Percentiles rank a stretch among this genome's conserved stretches.
phyloP scores from a whole-genome alignment of 2,329 filamentous ascomycete species.

The Neofusicoccum umdonicola region DNA sequence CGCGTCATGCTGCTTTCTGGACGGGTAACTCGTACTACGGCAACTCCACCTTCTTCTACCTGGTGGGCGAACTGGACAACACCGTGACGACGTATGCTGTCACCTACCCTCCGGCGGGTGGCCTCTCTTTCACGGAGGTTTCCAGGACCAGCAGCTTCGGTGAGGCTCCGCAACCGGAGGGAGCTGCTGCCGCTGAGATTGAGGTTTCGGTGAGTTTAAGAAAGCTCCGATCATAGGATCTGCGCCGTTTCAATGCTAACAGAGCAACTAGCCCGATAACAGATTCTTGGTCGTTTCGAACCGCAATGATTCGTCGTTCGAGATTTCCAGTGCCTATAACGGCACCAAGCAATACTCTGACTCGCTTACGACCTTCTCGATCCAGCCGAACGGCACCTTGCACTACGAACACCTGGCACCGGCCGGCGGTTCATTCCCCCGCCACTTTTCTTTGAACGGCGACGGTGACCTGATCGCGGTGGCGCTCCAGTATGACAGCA shows the following conservation, averaged over 20 bases:
- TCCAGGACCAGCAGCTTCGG: slow-evolving; percentile 44
- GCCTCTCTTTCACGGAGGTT: slow-evolving; percentile 48
- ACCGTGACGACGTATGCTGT: slow-evolving; percentile 58
- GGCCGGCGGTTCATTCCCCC: slow-evolving; percentile 63
- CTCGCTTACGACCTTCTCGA: slow-evolving; percentile 61
- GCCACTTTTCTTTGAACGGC: slow-evolving; percentile 66
- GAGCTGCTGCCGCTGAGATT: slow-evolving; percentile 56
- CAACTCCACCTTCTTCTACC: slow-evolving; percentile 52
- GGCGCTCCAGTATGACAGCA: slow-evolving; percentile 60
- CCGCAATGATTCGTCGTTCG: slow-evolving; percentile 60
- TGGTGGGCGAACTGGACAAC: slow-evolving; percentile 62
- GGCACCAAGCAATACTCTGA: slow-evolving; percentile 44
- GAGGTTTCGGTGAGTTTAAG: slow-evolving; percentile 53
- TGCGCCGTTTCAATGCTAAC: not conserved
- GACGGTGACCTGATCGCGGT: slow-evolving; percentile 64
- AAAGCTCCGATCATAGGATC: not conserved
- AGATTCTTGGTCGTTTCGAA: slow-evolving; percentile 67
- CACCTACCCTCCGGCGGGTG: slow-evolving; percentile 44
- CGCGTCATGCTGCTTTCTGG: slow-evolving; percentile 64
- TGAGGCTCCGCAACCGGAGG: slow-evolving; percentile 26
- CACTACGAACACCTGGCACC: slow-evolving; percentile 57
- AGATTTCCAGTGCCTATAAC: slow-evolving; percentile 46
- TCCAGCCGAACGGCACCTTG: slow-evolving; percentile 58
- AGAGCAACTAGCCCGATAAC: slow-evolving; percentile 38
- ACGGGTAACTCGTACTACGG: slow-evolving; percentile 21